Evolutionary conservation across 371 early-diverging fungal genomes (phyloP), one percentile per base, ranked within the genome.

Genomic region (Mucor mucedo): DNA sequence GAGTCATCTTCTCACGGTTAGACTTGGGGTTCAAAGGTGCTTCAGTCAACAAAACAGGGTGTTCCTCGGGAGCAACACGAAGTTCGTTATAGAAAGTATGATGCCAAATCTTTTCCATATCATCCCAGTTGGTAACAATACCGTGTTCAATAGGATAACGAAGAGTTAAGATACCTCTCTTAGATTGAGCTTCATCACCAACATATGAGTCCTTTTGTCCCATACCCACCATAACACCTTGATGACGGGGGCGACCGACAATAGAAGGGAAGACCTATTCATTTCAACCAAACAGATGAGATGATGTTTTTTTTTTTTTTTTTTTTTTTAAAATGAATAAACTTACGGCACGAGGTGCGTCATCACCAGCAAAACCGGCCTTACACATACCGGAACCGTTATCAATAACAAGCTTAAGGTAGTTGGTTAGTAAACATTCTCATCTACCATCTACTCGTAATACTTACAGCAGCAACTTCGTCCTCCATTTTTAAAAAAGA

Each of bases 331-430:
- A 11, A 50, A 28, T 33, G 11, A 57, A 68, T 10, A 38, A 38
- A 92, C 92, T 88, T 89, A 94, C 99, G 71, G 98, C 96, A 80
- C 98, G 94, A 64, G 99, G 99, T 59, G 99, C 99, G 82, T 99
- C 99, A 87, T 99, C 99, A 76, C 99, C 99, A 80, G 99, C 99
- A 81, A 99, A 99, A 78, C 99, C 99, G 85, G 99, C 99, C 89
- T 99, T 99, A 89, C 99, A 99, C 96, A 99, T 98, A 83, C 99
- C 99, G 82, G 99, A 98, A 76, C 99, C 99, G 87, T 99, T 99
- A 87, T 99, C 96, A 80, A 98, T 94, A 76, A 97, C 83, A 55
- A 82, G 71, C 82, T 82, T 72, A 87, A 64, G 86, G 60, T 32
- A 38, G 29, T 49, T 7, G 62, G 50, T 47, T 21, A 5, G 14